Evolutionary conservation across 2,329 filamentous ascomycete species (phyloP).

Genomic region (Fusarium compactum): DNA sequence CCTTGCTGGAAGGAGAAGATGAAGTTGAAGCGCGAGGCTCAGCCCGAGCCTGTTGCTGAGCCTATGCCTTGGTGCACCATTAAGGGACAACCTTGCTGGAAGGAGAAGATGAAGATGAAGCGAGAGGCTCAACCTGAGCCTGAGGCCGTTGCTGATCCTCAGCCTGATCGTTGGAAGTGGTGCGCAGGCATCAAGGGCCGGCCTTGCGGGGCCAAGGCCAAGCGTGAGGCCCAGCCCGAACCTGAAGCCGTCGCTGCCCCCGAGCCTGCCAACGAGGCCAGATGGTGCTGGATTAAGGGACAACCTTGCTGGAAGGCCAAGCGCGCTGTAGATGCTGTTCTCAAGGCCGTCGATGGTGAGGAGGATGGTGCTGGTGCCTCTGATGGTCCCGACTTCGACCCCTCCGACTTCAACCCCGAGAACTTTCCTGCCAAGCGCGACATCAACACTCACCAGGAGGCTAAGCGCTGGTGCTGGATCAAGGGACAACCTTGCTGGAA

Average conservation of each 20-base stretch:
- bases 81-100: conserved; percentile 21
- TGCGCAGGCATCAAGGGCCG: conserved; percentile 47
- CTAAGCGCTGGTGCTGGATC: conserved; percentile 50
- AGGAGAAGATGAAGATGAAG: conserved; percentile 8
- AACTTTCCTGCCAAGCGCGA: conserved; percentile 52
- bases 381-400: conserved; percentile 40
- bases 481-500: conserved; percentile 57
- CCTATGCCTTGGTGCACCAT: conserved; percentile 15
- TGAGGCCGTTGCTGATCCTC: conserved; percentile 21
- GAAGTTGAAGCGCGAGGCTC: conserved; percentile 9
- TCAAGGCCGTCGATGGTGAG: conserved; percentile 47
- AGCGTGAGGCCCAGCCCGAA: conserved; percentile 36
- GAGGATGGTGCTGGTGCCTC: conserved; percentile 41
- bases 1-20: conserved; percentile 56
- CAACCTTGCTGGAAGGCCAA: conserved; percentile 54
- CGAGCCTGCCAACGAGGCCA: conserved; percentile 9
- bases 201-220: conserved; percentile 57
- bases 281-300: conserved; percentile 25
- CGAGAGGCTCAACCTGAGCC: conserved; percentile 9
- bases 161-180: conserved; percentile 35
- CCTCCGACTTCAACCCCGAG: conserved; percentile 46
- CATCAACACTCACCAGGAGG: conserved; percentile 21
- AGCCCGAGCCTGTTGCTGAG: conserved; percentile 1
- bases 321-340: conserved; percentile 47
- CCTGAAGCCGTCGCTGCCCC: not conserved